Evolutionary conservation across 1,284 basidiomycete species (phyloP).

Genomic region (Moesziomyces antarcticus): DNA sequence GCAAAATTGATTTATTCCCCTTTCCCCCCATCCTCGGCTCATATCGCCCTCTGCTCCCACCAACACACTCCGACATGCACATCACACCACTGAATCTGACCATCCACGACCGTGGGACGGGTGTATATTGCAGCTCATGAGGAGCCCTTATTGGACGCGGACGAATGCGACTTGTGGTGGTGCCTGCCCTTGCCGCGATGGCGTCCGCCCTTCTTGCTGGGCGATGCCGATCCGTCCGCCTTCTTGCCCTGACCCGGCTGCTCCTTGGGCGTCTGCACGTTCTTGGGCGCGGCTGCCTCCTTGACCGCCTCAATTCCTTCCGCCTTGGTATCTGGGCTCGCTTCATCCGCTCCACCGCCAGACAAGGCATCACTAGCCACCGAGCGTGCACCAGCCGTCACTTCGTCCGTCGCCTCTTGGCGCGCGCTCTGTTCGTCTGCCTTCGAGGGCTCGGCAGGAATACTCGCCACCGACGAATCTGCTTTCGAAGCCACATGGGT

Average conservation of each 20-base stretch:
- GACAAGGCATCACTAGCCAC: too few species aligned
- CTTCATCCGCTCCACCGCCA: too few species aligned
- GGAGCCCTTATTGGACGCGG: conserved; percentile 14
- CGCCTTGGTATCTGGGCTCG: background rate
- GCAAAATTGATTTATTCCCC: background rate
- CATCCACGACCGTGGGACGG: background rate
- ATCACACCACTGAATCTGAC: too few species aligned
- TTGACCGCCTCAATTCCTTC: background rate
- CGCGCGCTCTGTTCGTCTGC: conserved; percentile 12
- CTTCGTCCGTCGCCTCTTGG: background rate
- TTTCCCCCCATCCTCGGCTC: background rate
- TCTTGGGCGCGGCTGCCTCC: conserved; percentile 2
- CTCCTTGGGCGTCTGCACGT: background rate
- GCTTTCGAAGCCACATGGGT: background rate
- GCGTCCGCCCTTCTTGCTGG: conserved; percentile 13
- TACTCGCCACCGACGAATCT: background rate
- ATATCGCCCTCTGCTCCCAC: background rate
- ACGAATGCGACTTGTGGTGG: conserved; percentile 35
- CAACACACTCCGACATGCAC: background rate
- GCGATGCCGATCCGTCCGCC: conserved; percentile 22
- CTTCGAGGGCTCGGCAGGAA: conserved; percentile 25
- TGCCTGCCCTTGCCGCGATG: conserved; percentile 28
- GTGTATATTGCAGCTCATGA: conserved; percentile 4
- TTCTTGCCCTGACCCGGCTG: conserved; percentile 13
- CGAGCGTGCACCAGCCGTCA: too few species aligned